Conservation (phyloP, 768 basidiomycete species). For the Phaffia tasmanica region DNA sequence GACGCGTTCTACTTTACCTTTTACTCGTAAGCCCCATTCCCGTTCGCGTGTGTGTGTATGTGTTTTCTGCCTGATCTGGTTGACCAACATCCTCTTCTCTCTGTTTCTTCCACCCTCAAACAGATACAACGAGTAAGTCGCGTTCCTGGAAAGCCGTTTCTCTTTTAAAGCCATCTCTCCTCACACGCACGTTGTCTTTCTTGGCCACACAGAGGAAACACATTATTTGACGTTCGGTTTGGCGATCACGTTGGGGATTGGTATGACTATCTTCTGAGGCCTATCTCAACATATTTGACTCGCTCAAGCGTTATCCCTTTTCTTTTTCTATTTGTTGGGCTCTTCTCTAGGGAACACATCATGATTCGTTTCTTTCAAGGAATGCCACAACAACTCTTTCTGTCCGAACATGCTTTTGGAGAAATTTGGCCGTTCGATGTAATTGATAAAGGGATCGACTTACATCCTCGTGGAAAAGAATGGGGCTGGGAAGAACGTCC, state of each 20-base stretch:
- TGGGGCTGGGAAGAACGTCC: constrained; percentile 20
- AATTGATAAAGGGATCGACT: constrained; percentile 10
- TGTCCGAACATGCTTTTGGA: constrained; percentile 25
- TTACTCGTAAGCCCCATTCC: constrained; percentile 18
- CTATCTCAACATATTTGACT: no score
- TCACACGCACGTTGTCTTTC: not conserved
- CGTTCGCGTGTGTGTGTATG: not conserved
- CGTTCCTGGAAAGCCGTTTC: not conserved
- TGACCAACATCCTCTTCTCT: no score
- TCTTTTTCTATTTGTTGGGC: no score
- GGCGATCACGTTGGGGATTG: constrained; percentile 26
- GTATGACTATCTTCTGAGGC: not conserved
- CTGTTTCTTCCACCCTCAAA: no score
- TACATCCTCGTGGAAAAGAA: not conserved
- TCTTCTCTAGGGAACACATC: constrained; percentile 21
- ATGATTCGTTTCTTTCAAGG: constrained; percentile 22
- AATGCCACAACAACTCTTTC: constrained; percentile 22
- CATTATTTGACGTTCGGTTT: constrained; percentile 17
- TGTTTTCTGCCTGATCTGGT: no score
- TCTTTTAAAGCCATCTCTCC: not conserved
- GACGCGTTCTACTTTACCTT: constrained; percentile 27
- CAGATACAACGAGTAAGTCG: constrained; percentile 22
- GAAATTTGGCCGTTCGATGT: constrained; percentile 27
- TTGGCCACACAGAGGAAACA: constrained; percentile 7
- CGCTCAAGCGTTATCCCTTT: no score